phyloP scores from a whole-genome alignment of 257 asterid genomes.

The Striga asiatica region DNA sequence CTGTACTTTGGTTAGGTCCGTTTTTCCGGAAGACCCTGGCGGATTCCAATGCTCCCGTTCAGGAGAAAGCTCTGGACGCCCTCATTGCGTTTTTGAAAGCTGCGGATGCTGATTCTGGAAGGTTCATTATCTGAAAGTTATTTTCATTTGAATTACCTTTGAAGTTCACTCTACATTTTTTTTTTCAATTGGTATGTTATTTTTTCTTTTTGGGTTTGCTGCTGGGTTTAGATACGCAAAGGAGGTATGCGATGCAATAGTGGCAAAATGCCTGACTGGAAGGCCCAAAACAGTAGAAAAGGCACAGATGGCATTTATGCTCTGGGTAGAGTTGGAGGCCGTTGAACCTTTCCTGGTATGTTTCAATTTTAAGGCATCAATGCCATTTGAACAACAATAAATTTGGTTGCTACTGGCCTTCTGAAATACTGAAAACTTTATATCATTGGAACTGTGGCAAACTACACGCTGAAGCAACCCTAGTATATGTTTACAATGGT shows the following conservation, averaged over 20 bases:
- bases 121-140: slow-evolving; percentile 30
- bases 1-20: slow-evolving; percentile 41
- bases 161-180: neutral
- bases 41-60: slow-evolving; percentile 95
- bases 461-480: slow-evolving; percentile 1
- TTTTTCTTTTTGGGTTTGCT: slow-evolving; percentile 2
- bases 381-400: neutral
- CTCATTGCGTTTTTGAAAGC: slow-evolving; percentile 85
- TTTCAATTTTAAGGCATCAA: slow-evolving; percentile 9
- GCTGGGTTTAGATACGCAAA: slow-evolving; percentile 51
- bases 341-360: slow-evolving; percentile 87
- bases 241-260: slow-evolving; percentile 93
- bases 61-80: slow-evolving; percentile 97
- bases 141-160: slow-evolving; percentile 4
- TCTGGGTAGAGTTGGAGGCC: slow-evolving; percentile 98
- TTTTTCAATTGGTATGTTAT: neutral
- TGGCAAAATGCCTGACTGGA: slow-evolving; percentile 90
- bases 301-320: slow-evolving; percentile 75
- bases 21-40: slow-evolving; percentile 77
- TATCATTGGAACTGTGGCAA: neutral
- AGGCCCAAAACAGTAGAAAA: slow-evolving; percentile 98
- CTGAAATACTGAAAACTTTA: neutral
- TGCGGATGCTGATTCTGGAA: slow-evolving; percentile 91
- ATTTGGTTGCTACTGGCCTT: neutral
- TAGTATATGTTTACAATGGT: neutral